Evolutionary conservation across 345 rosid species (phyloP).

Genomic region (Mercurialis annua): DNA sequence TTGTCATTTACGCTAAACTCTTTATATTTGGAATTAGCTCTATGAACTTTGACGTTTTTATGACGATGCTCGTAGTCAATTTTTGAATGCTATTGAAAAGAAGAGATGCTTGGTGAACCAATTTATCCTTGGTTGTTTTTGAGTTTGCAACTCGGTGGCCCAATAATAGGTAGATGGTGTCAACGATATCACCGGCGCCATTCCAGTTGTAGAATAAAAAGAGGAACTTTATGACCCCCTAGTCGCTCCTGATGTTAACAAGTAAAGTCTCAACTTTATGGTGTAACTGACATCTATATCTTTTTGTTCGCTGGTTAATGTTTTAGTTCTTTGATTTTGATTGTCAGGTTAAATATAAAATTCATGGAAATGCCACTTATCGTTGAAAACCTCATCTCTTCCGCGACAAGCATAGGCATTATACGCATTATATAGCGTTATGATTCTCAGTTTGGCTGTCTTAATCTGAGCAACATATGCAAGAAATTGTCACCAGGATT

Average conservation of each 20-base stretch:
- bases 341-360: conserved; percentile 72
- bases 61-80: background rate
- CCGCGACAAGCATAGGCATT: conserved; percentile 37
- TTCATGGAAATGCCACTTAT: conserved; percentile 65
- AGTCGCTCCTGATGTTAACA: conserved; percentile 83
- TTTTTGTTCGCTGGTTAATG: conserved; percentile 9
- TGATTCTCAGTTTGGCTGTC: background rate
- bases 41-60: background rate
- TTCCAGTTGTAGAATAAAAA: conserved; percentile 54
- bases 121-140: background rate
- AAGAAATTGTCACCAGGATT: background rate
- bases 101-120: background rate
- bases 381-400: conserved; percentile 60
- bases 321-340: conserved; percentile 17
- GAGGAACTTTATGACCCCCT: conserved; percentile 75
- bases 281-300: background rate
- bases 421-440: background rate
- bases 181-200: conserved; percentile 55
- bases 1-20: background rate
- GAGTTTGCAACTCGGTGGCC: background rate
- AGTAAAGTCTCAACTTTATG: conserved; percentile 35
- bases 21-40: background rate
- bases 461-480: background rate
- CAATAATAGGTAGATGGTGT: conserved; percentile 64
- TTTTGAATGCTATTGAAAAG: background rate